Percentiles rank a stretch among this genome's conserved stretches.
Conservation (phyloP, 2,329 filamentous ascomycete species). For the Thelonectria discophora region DNA sequence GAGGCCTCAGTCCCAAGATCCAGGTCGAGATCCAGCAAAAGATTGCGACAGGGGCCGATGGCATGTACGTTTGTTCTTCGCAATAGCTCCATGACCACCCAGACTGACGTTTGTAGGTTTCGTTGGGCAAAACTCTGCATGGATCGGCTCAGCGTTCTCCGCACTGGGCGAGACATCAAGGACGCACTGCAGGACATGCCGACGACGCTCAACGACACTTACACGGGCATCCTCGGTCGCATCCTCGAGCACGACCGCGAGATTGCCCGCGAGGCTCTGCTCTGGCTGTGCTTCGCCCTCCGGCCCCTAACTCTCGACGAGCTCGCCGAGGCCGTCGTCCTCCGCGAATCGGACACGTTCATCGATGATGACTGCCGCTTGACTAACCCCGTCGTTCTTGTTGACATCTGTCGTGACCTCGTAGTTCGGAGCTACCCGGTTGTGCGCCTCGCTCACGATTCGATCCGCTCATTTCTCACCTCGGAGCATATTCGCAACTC, state of each 20-base stretch:
- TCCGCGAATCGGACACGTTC: conserved; percentile 35
- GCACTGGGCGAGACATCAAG: conserved; percentile 36
- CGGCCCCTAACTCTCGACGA: conserved; percentile 37
- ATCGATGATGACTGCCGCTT: conserved; percentile 40
- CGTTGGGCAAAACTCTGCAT: conserved; percentile 44
- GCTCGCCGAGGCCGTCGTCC: conserved; percentile 41
- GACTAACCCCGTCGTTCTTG: conserved; percentile 27
- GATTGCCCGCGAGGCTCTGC: conserved; percentile 39
- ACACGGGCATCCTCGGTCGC: conserved; percentile 35
- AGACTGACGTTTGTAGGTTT: conserved; percentile 31
- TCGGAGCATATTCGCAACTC: conserved; percentile 32
- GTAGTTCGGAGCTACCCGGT: conserved; percentile 19
- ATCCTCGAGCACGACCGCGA: conserved; percentile 36
- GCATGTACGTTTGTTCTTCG: conserved; percentile 31
- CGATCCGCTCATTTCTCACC: conserved; percentile 34
- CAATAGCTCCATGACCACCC: background rate
- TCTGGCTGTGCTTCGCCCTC: conserved; percentile 41
- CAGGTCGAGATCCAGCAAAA: conserved; percentile 34
- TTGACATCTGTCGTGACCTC: conserved; percentile 36
- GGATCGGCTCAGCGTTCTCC: conserved; percentile 35
- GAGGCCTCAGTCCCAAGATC: conserved; percentile 30
- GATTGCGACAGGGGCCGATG: conserved; percentile 33
- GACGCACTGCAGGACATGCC: conserved; percentile 34
- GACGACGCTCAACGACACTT: conserved; percentile 37
- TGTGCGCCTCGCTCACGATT: conserved; percentile 39